A percentile compares a stretch with the other conserved stretches of the same genome.
phyloP scores from a whole-genome alignment of 306 rosid genomes.

The Echinosophora koreensis region DNA sequence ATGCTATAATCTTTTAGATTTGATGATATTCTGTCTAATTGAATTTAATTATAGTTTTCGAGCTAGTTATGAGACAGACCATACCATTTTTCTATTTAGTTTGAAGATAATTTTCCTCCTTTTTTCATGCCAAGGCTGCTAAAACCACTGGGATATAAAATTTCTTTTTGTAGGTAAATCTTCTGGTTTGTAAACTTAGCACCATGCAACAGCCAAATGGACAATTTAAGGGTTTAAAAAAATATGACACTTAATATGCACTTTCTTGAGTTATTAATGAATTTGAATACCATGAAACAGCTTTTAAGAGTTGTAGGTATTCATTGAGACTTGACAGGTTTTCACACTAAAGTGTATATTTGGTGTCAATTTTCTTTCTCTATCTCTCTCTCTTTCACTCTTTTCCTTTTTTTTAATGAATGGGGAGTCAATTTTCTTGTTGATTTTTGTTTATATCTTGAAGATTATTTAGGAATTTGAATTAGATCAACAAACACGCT shows the following conservation, averaged over 20 bases:
- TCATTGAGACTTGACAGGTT: neutral
- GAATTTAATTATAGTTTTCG: no score
- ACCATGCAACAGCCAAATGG: neutral
- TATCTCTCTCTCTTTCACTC: no score
- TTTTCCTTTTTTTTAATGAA: no score
- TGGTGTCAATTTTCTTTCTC: neutral
- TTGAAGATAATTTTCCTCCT: neutral
- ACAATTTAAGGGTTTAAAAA: neutral
- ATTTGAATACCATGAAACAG: neutral
- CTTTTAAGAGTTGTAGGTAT: slow-evolving; percentile 8
- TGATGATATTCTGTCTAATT: neutral
- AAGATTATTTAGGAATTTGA: slow-evolving; percentile 27
- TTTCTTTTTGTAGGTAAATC: slow-evolving; percentile 13
- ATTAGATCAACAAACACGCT: neutral
- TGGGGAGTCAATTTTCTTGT: neutral
- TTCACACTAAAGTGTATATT: neutral
- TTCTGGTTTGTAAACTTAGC: neutral
- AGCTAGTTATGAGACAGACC: neutral
- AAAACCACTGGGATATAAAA: neutral
- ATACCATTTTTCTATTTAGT: slow-evolving; percentile 5
- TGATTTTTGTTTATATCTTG: slow-evolving; percentile 12
- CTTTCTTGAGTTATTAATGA: slow-evolving; percentile 1
- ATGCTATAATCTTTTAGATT: neutral
- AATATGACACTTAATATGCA: neutral
- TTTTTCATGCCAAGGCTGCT: slow-evolving; percentile 4